Conservation (phyloP, 768 basidiomycete species). For the Trametes meyenii region DNA sequence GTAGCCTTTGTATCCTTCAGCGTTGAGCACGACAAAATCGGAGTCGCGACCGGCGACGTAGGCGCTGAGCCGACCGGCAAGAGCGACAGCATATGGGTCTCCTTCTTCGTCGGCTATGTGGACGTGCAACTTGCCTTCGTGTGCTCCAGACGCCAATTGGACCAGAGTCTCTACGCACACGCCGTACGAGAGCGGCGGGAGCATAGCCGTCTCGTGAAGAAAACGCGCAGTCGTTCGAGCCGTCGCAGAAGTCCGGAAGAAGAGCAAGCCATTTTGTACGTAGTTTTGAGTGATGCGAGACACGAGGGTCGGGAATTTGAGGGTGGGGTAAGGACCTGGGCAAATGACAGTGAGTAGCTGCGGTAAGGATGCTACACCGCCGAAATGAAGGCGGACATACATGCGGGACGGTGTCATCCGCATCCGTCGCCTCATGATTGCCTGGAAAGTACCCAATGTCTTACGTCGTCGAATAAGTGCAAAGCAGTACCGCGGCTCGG, state of each 20-base stretch:
- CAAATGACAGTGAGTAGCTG: background rate
- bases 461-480: background rate
- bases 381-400: background rate
- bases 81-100: conserved; percentile 82
- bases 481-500: background rate
- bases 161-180: conserved; percentile 61
- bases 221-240: conserved; percentile 70
- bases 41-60: conserved; percentile 83
- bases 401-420: background rate
- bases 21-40: conserved; percentile 78
- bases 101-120: conserved; percentile 83
- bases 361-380: background rate
- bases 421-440: background rate
- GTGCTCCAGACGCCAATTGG: conserved; percentile 22
- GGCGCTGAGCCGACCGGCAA: conserved; percentile 71
- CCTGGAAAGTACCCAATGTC: background rate
- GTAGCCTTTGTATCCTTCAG: conserved; percentile 77
- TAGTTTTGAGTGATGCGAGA: conserved; percentile 59
- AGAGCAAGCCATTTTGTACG: conserved; percentile 66
- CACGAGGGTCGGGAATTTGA: conserved; percentile 72
- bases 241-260: conserved; percentile 75
- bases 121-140: conserved; percentile 43
- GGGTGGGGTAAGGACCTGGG: conserved; percentile 66
- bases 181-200: conserved; percentile 67
- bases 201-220: conserved; percentile 69